Evolutionary conservation across 768 basidiomycete species (phyloP).

Genomic region (Nevesoporus exiguus): DNA sequence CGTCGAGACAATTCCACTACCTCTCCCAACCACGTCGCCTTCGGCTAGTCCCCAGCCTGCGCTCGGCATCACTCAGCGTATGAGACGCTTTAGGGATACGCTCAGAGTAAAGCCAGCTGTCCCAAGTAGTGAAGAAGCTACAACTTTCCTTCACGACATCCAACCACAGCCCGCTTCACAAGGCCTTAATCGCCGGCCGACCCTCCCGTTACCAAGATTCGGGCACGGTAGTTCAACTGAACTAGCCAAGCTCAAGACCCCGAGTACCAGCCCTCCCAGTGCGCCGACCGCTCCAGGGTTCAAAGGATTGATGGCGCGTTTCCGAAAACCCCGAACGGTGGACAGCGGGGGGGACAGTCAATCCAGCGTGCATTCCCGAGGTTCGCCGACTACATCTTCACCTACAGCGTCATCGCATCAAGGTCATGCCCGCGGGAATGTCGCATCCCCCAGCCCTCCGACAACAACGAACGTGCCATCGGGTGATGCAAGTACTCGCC

Average conservation of each 20-base stretch:
- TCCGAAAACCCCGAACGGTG: conserved; percentile 43
- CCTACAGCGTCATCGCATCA: conserved; percentile 33
- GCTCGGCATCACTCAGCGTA: conserved; percentile 59
- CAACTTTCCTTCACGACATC: conserved; percentile 41
- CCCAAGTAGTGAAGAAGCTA: conserved; percentile 48
- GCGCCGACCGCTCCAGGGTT: conserved; percentile 70
- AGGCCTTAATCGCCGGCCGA: conserved; percentile 44
- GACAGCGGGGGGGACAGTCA: conserved; percentile 28
- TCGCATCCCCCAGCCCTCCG: conserved; percentile 22
- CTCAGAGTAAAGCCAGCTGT: conserved; percentile 53
- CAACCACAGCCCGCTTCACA: conserved; percentile 37
- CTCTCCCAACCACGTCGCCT: conserved; percentile 34
- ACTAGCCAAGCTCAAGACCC: conserved; percentile 48
- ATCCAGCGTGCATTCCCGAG: conserved; percentile 30
- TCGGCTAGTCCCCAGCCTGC: conserved; percentile 38
- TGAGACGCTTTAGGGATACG: conserved; percentile 69
- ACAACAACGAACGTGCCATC: not conserved
- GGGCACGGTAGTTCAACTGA: conserved; percentile 43
- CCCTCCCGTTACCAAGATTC: conserved; percentile 46
- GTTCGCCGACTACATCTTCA: conserved; percentile 35
- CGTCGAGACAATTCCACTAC: conserved; percentile 64
- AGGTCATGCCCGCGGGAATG: conserved; percentile 32
- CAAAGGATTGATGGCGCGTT: conserved; percentile 79
- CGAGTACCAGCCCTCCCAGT: conserved; percentile 60
- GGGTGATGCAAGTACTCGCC: conserved; percentile 19